Conservation (phyloP, 2,329 filamentous ascomycete species). For the Phoma sp. region DNA sequence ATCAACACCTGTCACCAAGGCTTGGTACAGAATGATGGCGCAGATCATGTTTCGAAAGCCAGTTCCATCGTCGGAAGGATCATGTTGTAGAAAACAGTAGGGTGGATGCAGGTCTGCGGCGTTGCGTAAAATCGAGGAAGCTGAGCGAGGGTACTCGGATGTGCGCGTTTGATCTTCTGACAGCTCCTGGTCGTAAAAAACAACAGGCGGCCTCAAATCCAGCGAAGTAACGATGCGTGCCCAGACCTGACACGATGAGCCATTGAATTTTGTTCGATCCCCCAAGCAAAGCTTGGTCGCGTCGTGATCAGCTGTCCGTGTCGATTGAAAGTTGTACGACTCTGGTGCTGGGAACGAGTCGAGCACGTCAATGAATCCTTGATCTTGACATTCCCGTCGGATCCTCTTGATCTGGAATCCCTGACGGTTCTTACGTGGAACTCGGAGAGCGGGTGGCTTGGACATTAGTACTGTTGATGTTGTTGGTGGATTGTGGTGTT, state of each 20-base stretch:
- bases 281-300: background rate
- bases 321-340: background rate
- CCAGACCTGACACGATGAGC: conserved; percentile 3
- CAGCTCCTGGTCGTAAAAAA: conserved; percentile 2
- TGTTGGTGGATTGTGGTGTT: conserved; percentile 1
- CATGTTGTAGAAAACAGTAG: conserved; percentile 22
- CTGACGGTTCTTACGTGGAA: background rate
- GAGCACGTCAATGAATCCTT: background rate
- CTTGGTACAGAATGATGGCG: conserved; percentile 19
- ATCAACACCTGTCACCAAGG: conserved; percentile 1
- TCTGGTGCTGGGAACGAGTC: conserved; percentile 5
- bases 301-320: background rate
- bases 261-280: background rate
- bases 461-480: conserved; percentile 3
- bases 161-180: background rate
- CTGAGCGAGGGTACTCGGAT: conserved; percentile 6
- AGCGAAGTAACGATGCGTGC: background rate
- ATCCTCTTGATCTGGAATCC: background rate
- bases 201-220: conserved; percentile 1
- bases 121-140: conserved; percentile 19
- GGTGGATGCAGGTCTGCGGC: conserved; percentile 12
- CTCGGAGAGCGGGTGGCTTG: background rate
- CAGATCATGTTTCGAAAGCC: conserved; percentile 19
- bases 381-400: background rate
- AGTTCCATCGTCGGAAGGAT: background rate